phyloP scores from a whole-genome alignment of 257 asterid genomes.

The Eucommia ulmoides region DNA sequence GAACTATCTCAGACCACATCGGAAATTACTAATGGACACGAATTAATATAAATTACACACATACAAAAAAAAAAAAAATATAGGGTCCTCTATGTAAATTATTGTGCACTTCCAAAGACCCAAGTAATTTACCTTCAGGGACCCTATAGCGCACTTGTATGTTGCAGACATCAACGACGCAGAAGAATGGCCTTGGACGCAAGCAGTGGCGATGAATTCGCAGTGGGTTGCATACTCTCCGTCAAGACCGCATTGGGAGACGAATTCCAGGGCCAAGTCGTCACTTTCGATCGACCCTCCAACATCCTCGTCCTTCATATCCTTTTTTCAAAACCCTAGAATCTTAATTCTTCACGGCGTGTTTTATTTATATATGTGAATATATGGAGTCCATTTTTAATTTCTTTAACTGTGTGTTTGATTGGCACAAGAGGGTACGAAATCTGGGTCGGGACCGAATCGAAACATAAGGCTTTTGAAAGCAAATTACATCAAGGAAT shows the following conservation, averaged over 20 bases:
- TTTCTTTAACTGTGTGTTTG: slow-evolving; percentile 32
- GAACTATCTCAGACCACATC: no score
- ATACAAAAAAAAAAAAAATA: no score
- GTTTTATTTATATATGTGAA: not conserved
- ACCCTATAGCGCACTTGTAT: no score
- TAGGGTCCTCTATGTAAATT: no score
- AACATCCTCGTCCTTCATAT: slow-evolving; percentile 95
- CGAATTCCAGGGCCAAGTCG: slow-evolving; percentile 79
- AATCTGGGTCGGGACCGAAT: slow-evolving; percentile 62
- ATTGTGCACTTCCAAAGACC: no score
- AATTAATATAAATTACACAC: no score
- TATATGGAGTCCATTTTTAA: not conserved
- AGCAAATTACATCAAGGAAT: slow-evolving; percentile 75
- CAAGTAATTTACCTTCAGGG: no score
- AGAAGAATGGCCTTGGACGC: slow-evolving; percentile 66
- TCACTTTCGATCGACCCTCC: slow-evolving; percentile 75
- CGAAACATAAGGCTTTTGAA: slow-evolving; percentile 72
- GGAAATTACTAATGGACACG: no score
- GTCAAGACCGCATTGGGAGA: slow-evolving; percentile 82
- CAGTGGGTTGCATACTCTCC: slow-evolving; percentile 72
- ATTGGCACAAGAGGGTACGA: slow-evolving; percentile 63
- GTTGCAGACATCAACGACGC: no score
- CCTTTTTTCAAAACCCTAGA: slow-evolving; percentile 25
- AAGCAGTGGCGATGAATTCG: slow-evolving; percentile 61
- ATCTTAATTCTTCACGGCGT: not conserved